These are phyloP conservation scores for Xylaria sp. DNA, from an alignment of 2,329 filamentous ascomycete genomes.

Conservation along the genomic window DNA sequence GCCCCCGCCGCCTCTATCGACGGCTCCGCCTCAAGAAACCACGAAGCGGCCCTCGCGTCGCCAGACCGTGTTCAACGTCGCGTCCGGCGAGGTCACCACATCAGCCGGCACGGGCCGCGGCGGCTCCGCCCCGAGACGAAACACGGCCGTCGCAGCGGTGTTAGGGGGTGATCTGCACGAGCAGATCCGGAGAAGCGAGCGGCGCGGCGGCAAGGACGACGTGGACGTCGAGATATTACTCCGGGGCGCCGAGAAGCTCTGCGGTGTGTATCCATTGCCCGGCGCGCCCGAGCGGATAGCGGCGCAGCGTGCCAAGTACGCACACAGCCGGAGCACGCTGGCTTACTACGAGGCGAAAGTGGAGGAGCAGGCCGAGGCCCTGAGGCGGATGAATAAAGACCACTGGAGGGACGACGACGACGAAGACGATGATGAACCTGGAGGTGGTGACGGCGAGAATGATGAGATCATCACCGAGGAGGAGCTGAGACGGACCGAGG, in stretches of 20 bases:
- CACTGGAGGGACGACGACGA: conserved; percentile 61
- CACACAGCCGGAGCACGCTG: conserved; percentile 73
- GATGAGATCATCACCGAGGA: conserved; percentile 66
- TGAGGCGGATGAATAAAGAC: conserved; percentile 75
- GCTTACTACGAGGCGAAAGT: conserved; percentile 82
- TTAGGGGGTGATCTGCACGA: conserved; percentile 86
- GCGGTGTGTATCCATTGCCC: conserved; percentile 81
- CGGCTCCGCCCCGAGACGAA: conserved; percentile 64
- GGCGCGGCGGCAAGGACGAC: conserved; percentile 65
- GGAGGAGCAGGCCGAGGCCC: conserved; percentile 72
- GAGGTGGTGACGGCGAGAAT: conserved; percentile 41
- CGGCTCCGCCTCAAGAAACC: conserved; percentile 53
- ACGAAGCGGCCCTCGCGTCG: conserved; percentile 55
- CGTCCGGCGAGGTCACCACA: conserved; percentile 66
- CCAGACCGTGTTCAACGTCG: conserved; percentile 70
- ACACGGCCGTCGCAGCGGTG: conserved; percentile 88
- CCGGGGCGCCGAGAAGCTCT: conserved; percentile 86
- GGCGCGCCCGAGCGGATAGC: conserved; percentile 80
- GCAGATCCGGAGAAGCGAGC: conserved; percentile 67
- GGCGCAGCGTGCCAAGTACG: conserved; percentile 71
- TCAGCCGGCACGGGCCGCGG: conserved; percentile 51
- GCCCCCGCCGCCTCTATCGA: conserved; percentile 61
- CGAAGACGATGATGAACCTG: conserved; percentile 55
- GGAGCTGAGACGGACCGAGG: conserved; percentile 71
- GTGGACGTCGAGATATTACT: conserved; percentile 87